Conservation (phyloP, 352 stramenopile species). For the Phytopythium oedochilum region DNA sequence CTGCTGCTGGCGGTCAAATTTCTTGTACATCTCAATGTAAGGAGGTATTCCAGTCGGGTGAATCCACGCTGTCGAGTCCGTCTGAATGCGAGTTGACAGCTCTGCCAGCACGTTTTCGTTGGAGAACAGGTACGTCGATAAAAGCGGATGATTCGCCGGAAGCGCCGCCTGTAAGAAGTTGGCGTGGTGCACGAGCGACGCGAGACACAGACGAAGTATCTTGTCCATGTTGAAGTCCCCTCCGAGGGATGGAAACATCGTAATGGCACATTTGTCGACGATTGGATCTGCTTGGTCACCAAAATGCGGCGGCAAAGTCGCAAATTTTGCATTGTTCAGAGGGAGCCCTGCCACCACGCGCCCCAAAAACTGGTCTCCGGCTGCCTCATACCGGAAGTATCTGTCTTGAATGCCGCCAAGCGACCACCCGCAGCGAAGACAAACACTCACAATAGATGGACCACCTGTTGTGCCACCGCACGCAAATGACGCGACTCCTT, state of each 20-base stretch:
- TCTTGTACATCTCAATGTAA: too few species aligned
- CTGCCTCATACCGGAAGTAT: conserved; percentile 14
- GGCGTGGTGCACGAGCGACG: too few species aligned
- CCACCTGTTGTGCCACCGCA: conserved; percentile 11
- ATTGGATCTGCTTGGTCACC: not conserved
- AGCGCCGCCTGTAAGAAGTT: too few species aligned
- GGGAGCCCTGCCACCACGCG: conserved; percentile 8
- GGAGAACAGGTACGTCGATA: not conserved
- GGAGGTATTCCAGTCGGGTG: conserved; percentile 7
- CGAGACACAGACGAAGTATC: too few species aligned
- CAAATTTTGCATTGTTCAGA: conserved; percentile 6
- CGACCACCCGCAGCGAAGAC: conserved; percentile 9
- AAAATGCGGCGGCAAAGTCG: conserved; percentile 7
- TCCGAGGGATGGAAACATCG: conserved; percentile 8
- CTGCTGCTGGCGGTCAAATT: too few species aligned
- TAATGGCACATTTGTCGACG: not conserved
- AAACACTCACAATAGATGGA: conserved; percentile 12
- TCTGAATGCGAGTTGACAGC: too few species aligned
- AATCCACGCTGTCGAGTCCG: too few species aligned
- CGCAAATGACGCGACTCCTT: conserved; percentile 13
- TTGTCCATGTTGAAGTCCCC: too few species aligned
- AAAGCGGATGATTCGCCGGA: too few species aligned
- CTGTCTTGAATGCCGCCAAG: conserved; percentile 10
- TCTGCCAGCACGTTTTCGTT: not conserved
- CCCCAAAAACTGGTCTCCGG: conserved; percentile 11